phyloP scores from a whole-genome alignment of 352 stramenopile species.

The Discostella stelligera region DNA sequence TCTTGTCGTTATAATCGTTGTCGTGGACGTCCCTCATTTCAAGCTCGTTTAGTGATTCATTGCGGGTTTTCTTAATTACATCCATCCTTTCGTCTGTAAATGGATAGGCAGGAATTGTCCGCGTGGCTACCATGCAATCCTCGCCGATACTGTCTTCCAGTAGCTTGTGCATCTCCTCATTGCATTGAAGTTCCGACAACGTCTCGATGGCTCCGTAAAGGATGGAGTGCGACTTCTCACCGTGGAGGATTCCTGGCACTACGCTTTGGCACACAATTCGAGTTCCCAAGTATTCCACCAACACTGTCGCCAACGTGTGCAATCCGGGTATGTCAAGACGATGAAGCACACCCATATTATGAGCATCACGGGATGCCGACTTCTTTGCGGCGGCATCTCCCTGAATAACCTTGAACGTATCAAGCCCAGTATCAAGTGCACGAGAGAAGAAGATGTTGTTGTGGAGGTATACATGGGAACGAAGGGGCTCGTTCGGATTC shows the following conservation, averaged over 20 bases:
- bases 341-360: conserved; percentile 87
- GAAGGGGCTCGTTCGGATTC: conserved; percentile 92
- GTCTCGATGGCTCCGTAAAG: conserved; percentile 93
- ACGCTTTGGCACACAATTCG: conserved; percentile 94
- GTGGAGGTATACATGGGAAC: conserved; percentile 94
- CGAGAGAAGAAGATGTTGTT: conserved; percentile 97
- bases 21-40: not conserved
- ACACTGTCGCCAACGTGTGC: conserved; percentile 91
- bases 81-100: conserved; percentile 62
- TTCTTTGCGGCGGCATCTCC: conserved; percentile 73
- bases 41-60: conserved; percentile 7
- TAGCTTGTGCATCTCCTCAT: conserved; percentile 90
- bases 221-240: conserved; percentile 91
- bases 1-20: conserved; percentile 34
- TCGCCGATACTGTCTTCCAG: conserved; percentile 80
- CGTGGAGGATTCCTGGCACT: conserved; percentile 93
- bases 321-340: conserved; percentile 88
- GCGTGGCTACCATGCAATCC: conserved; percentile 65
- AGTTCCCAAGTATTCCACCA: conserved; percentile 93
- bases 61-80: conserved; percentile 50
- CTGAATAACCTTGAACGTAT: conserved; percentile 79
- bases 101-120: conserved; percentile 53
- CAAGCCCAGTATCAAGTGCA: conserved; percentile 71
- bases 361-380: conserved; percentile 74
- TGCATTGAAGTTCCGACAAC: conserved; percentile 74